phyloP scores from a whole-genome alignment of 2,329 filamentous ascomycete genomes.

The Botrytis elliptica region DNA sequence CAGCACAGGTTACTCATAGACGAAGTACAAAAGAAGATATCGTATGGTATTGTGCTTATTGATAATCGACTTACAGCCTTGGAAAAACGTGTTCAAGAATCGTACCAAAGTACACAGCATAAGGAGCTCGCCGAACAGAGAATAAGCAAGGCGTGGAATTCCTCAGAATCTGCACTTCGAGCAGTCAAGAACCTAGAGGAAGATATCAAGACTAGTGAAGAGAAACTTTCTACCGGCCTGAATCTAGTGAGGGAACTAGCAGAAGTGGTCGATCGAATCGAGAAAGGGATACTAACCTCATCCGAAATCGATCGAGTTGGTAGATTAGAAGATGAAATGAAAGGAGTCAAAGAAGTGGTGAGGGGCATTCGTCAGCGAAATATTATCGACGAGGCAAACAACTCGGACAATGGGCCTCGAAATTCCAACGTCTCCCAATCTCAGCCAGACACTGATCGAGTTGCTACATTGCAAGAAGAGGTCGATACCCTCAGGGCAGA shows the following conservation, averaged over 20 bases:
- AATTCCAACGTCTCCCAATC: not conserved
- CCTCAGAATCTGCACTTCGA: not conserved
- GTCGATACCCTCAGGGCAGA: not conserved
- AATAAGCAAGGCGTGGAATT: not conserved
- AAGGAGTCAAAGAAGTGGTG: not conserved
- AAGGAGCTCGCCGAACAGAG: not conserved
- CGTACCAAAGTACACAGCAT: not conserved
- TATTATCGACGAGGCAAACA: no score
- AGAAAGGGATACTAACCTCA: not conserved
- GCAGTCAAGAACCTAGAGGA: not conserved
- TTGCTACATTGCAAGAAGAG: not conserved
- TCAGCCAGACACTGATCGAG: not conserved
- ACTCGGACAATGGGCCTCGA: no score
- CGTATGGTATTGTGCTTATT: not conserved
- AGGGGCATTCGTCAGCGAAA: no score
- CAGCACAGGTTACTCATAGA: not conserved
- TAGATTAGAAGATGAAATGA: not conserved
- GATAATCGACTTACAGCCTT: not conserved
- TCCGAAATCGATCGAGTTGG: not conserved
- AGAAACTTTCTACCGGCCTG: no score
- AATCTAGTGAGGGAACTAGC: not conserved
- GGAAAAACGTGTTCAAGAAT: not conserved
- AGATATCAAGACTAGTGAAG: no score
- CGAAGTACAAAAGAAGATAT: not conserved
- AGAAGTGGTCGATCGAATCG: not conserved